phyloP scores from a whole-genome alignment of 371 early-diverging fungal genomes.

The Fennellomyces sp. region DNA sequence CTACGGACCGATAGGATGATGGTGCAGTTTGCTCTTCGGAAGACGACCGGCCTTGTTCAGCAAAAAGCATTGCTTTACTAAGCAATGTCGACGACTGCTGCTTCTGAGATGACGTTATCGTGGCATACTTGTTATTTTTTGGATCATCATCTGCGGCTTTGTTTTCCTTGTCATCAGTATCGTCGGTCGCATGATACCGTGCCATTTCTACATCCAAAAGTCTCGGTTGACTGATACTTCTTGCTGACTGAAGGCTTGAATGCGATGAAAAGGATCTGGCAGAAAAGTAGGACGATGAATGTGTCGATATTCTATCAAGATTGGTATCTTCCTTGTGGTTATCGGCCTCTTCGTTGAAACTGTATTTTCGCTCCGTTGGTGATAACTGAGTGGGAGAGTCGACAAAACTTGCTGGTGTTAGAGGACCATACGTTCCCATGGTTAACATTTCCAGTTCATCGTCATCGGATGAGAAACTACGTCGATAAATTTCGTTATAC shows the following conservation, averaged over 20 bases:
- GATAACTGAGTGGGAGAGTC: neutral
- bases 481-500: neutral
- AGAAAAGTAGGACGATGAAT: slow-evolving; percentile 13
- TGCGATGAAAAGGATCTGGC: slow-evolving; percentile 10
- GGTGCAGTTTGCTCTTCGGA: neutral
- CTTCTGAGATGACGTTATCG: neutral
- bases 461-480: neutral
- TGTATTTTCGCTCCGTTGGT: neutral
- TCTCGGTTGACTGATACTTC: neutral
- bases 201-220: neutral
- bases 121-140: neutral
- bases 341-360: neutral
- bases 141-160: neutral
- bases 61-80: neutral
- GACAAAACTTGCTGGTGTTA: neutral
- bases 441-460: neutral
- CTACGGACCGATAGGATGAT: neutral
- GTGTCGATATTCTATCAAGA: neutral
- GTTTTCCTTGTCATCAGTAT: neutral
- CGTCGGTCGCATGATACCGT: neutral
- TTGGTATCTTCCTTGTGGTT: neutral
- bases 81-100: neutral
- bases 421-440: neutral
- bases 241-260: slow-evolving; percentile 8
- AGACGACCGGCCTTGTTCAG: neutral